A percentile compares a stretch with the other conserved stretches of the same genome.
phyloP scores from a whole-genome alignment of 106 monocot genomes.

The Triglochin maritima region DNA sequence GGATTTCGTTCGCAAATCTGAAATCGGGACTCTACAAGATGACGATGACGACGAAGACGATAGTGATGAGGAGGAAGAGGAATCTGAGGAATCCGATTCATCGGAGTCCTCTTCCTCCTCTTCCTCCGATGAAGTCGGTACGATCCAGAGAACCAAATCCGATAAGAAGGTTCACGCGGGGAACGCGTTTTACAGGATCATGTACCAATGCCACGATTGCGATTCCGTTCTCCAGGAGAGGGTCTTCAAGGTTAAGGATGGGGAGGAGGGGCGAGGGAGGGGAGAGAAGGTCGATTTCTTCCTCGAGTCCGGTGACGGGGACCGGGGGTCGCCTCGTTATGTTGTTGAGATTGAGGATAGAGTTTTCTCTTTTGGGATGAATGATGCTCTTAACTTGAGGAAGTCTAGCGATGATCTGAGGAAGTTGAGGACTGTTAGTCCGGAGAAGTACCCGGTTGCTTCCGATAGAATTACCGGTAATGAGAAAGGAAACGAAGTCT shows the following conservation, averaged over 20 bases:
- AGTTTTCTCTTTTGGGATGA: neutral
- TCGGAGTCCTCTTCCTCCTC: neutral
- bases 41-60: neutral
- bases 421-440: too few species aligned
- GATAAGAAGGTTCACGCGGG: neutral
- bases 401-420: too few species aligned
- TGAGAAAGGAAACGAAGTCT: neutral
- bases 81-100: neutral
- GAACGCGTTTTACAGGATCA: neutral
- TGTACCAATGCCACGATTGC: neutral
- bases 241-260: neutral
- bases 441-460: neutral
- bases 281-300: conserved; percentile 1
- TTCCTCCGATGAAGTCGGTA: neutral
- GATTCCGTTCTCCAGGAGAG: neutral
- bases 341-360: neutral
- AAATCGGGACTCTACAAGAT: neutral
- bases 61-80: neutral
- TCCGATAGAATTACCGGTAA: neutral
- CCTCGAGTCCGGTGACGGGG: neutral
- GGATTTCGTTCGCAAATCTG: neutral
- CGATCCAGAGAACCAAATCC: neutral
- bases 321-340: neutral
- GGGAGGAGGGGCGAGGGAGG: neutral
- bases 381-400: too few species aligned